phyloP scores from a whole-genome alignment of 2,329 filamentous ascomycete species.

The Emmonsiellopsis sp. region DNA sequence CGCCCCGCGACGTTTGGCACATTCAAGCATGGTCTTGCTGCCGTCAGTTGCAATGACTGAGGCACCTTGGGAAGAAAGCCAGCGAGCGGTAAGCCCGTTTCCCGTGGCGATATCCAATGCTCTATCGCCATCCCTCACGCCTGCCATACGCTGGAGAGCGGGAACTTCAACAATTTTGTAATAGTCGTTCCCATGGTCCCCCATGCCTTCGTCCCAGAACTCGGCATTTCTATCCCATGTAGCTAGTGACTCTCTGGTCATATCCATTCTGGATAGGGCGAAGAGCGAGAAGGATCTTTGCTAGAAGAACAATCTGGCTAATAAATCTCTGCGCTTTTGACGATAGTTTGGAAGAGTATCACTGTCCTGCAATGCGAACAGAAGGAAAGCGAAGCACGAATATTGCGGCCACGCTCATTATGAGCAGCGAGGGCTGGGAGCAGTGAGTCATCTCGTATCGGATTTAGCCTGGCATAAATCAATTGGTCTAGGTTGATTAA shows the following conservation, averaged over 20 bases:
- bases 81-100: constrained; percentile 40
- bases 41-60: constrained; percentile 39
- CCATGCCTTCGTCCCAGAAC: constrained; percentile 35
- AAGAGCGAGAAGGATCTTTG: too few relatives aligned
- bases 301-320: too few relatives aligned
- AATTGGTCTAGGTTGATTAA: too few relatives aligned
- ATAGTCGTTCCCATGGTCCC: constrained; percentile 36
- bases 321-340: too few relatives aligned
- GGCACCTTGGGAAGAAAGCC: constrained; percentile 30
- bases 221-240: constrained; percentile 35
- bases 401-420: too few relatives aligned
- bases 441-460: background rate
- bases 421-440: background rate
- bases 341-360: too few relatives aligned
- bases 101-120: constrained; percentile 43
- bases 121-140: constrained; percentile 16
- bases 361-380: too few relatives aligned
- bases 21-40: constrained; percentile 31
- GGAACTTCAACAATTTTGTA: constrained; percentile 36
- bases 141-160: constrained; percentile 28
- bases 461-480: background rate
- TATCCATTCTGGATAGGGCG: background rate
- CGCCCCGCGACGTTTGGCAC: constrained; percentile 20
- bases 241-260: constrained; percentile 1
- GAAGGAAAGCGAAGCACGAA: too few relatives aligned